These are phyloP conservation scores for Actinidia polygama DNA, from an alignment of 179 eudicot species.

Conservation along the genomic window DNA sequence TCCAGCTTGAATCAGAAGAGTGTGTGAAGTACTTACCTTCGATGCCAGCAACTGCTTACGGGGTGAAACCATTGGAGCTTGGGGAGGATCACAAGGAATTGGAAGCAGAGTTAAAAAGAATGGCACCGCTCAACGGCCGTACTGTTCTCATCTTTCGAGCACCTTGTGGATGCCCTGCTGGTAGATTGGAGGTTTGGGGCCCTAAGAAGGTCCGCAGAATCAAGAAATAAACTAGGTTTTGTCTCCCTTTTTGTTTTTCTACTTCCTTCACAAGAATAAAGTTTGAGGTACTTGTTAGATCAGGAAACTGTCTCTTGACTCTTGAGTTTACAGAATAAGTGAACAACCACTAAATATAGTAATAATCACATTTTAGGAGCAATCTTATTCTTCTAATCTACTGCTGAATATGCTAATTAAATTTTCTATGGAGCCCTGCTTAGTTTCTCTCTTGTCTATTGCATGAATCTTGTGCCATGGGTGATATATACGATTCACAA, in stretches of 20 bases:
- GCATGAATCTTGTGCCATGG: neutral
- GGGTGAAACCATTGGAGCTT: slow-evolving; percentile 38
- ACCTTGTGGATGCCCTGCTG: slow-evolving; percentile 50
- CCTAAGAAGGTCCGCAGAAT: slow-evolving; percentile 40
- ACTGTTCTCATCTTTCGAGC: slow-evolving; percentile 51
- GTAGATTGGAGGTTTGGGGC: slow-evolving; percentile 57
- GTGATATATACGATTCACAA: neutral
- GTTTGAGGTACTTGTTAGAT: slow-evolving; percentile 8
- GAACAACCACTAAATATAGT: neutral
- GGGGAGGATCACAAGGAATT: slow-evolving; percentile 50
- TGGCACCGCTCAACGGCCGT: slow-evolving; percentile 51
- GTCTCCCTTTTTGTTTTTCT: neutral
- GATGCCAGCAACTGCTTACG: neutral
- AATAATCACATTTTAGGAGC: slow-evolving; percentile 12
- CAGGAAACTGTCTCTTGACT: slow-evolving; percentile 9
- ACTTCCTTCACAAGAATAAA: slow-evolving; percentile 22
- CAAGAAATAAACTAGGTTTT: slow-evolving; percentile 34
- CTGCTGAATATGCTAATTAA: neutral
- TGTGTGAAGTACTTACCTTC: slow-evolving; percentile 40
- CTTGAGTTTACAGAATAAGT: slow-evolving; percentile 22
- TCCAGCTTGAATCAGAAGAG: slow-evolving; percentile 48
- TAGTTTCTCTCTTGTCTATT: neutral
- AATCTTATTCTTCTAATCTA: slow-evolving; percentile 5
- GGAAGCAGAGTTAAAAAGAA: slow-evolving; percentile 47
- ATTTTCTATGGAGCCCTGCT: neutral